phyloP scores from a whole-genome alignment of 2,329 filamentous ascomycete genomes.

The Colletotrichum limetticola region DNA sequence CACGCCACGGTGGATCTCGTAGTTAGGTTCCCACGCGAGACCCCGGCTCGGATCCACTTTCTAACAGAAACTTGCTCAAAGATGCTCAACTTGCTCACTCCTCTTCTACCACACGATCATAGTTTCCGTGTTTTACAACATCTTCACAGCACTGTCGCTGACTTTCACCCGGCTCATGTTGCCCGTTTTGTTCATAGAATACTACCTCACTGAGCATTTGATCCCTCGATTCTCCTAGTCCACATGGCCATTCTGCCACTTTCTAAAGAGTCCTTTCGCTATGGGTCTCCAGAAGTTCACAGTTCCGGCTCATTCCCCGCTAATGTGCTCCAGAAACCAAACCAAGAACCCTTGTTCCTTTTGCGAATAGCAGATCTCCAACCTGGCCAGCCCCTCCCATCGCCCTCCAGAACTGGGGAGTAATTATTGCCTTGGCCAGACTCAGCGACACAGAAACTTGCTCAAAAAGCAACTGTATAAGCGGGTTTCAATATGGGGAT shows the following conservation, averaged over 20 bases:
- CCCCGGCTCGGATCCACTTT: slow-evolving; percentile 17
- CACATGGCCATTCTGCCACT: neutral
- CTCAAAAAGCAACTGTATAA: slow-evolving; percentile 9
- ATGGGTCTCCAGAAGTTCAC: neutral
- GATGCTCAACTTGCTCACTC: slow-evolving; percentile 43
- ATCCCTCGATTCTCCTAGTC: neutral
- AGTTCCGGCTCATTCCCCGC: neutral
- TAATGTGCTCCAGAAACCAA: neutral
- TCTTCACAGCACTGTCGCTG: neutral
- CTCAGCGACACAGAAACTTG: slow-evolving; percentile 16
- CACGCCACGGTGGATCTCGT: neutral
- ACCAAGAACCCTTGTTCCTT: neutral
- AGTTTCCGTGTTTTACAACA: neutral
- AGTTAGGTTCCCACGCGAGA: neutral
- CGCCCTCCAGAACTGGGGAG: neutral
- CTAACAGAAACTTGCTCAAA: slow-evolving; percentile 49
- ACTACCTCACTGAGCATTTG: neutral
- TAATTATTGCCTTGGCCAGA: neutral
- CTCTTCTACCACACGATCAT: neutral
- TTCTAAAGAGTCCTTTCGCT: neutral
- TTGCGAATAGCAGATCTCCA: neutral
- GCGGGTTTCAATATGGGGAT: neutral
- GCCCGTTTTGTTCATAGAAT: too few relatives aligned
- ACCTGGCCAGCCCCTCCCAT: neutral
- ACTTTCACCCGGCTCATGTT: too few relatives aligned